Conservation (phyloP, 2,329 filamentous ascomycete species). For the Talaromyces atroroseus region DNA sequence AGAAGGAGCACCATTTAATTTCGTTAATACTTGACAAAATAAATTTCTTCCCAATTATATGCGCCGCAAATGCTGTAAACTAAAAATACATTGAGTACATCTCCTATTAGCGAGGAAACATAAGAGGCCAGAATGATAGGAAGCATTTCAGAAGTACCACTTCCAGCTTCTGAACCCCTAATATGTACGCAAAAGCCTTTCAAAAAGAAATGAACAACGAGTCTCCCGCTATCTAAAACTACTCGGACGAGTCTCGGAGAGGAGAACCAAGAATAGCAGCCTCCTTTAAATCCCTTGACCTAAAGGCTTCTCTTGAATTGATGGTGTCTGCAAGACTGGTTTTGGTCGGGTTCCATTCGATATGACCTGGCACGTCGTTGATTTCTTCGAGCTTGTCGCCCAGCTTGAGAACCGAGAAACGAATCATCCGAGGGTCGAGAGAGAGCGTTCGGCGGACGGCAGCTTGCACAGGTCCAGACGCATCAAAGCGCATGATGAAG, state of each 20-base stretch:
- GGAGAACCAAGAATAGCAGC: background rate
- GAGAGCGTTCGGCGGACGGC: conserved; percentile 68
- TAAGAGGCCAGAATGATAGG: background rate
- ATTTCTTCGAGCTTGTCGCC: conserved; percentile 62
- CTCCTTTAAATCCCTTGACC: background rate
- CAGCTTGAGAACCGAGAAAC: conserved; percentile 80
- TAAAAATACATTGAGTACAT: conserved; percentile 10
- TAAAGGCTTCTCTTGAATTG: background rate
- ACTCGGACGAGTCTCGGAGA: background rate
- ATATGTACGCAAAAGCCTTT: background rate
- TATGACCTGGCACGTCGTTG: conserved; percentile 51
- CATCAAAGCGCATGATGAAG: conserved; percentile 96
- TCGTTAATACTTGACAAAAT: background rate
- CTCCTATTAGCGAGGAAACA: background rate
- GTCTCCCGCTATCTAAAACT: background rate
- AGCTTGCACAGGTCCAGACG: conserved; percentile 66
- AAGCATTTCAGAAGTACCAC: background rate
- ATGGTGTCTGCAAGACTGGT: conserved; percentile 5
- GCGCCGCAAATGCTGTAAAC: conserved; percentile 9
- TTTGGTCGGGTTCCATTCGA: conserved; percentile 44
- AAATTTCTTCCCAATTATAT: conserved; percentile 1
- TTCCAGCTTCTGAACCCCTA: background rate
- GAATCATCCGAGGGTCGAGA: conserved; percentile 85
- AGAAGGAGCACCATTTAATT: background rate
- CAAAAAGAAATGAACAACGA: background rate